A percentile compares a stretch with the other conserved stretches of the same genome.
These are phyloP conservation scores for Trapa bicornis DNA, from an alignment of 345 rosid genomes.

Conservation along the genomic window DNA sequence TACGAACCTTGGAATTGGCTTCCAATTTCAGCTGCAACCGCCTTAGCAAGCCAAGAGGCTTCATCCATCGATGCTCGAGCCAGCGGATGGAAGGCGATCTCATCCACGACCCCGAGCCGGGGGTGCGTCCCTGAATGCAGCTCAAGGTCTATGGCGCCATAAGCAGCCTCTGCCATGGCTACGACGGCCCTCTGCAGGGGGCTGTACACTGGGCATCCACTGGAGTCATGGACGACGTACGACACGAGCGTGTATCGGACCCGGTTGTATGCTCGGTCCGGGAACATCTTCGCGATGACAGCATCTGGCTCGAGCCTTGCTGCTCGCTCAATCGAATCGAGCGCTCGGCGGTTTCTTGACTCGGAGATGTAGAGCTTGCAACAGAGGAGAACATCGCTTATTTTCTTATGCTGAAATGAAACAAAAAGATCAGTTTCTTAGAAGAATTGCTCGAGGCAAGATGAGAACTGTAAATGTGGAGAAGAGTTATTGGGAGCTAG, in stretches of 20 bases:
- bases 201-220: slow-evolving; percentile 35
- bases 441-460: background rate
- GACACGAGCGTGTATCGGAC: slow-evolving; percentile 43
- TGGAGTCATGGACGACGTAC: slow-evolving; percentile 26
- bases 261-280: slow-evolving; percentile 44
- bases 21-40: slow-evolving; percentile 44
- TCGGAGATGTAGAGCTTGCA: slow-evolving; percentile 55
- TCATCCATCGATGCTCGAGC: slow-evolving; percentile 42
- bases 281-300: slow-evolving; percentile 33
- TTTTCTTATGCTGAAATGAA: slow-evolving; percentile 12
- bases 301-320: slow-evolving; percentile 31
- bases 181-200: slow-evolving; percentile 42
- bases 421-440: background rate
- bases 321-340: slow-evolving; percentile 33
- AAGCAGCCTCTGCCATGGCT: slow-evolving; percentile 47
- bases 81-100: slow-evolving; percentile 43
- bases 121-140: slow-evolving; percentile 43
- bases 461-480: background rate
- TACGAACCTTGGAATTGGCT: slow-evolving; percentile 33
- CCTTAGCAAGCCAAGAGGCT: slow-evolving; percentile 53
- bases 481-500: background rate
- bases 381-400: slow-evolving; percentile 29
- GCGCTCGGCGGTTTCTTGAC: slow-evolving; percentile 29
- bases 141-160: slow-evolving; percentile 34
- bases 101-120: slow-evolving; percentile 54